These are phyloP conservation scores for Blastobotrys attinorum DNA, from an alignment of 805 yeast genomes.

Conservation along the genomic window DNA sequence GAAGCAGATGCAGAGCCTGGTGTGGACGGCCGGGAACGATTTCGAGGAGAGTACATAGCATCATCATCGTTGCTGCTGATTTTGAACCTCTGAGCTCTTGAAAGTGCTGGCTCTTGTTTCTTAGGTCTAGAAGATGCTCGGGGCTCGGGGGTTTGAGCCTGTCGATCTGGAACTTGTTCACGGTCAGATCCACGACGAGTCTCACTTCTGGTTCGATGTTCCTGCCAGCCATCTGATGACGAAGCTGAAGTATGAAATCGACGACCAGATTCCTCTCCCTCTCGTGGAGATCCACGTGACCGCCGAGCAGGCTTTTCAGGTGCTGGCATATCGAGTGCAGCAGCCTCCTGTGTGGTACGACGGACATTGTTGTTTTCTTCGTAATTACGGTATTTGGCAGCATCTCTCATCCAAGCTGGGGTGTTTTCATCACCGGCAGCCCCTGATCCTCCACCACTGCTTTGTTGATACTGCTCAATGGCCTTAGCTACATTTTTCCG, in stretches of 20 bases:
- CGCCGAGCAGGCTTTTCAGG: background rate
- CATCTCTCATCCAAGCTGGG: slow-evolving; percentile 75
- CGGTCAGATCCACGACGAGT: background rate
- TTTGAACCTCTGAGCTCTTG: slow-evolving; percentile 20
- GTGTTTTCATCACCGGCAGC: slow-evolving; percentile 28
- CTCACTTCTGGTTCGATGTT: background rate
- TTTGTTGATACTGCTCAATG: slow-evolving; percentile 46
- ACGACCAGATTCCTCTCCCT: background rate
- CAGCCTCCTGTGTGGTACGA: slow-evolving; percentile 3
- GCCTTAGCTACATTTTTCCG: slow-evolving; percentile 54
- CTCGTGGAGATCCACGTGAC: background rate
- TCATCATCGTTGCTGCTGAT: slow-evolving; percentile 12
- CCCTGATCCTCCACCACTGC: too few species aligned
- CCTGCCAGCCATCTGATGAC: too few species aligned
- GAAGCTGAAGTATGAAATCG: background rate
- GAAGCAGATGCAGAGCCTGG: slow-evolving; percentile 5
- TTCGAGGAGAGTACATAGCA: slow-evolving; percentile 13
- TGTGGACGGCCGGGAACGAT: slow-evolving; percentile 8
- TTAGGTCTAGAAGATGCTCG: slow-evolving; percentile 10
- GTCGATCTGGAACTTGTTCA: background rate
- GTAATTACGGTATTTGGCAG: slow-evolving; percentile 35
- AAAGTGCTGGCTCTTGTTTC: slow-evolving; percentile 12
- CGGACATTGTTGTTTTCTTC: background rate
- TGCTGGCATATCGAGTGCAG: background rate
- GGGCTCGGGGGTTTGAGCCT: slow-evolving; percentile 3